These are phyloP conservation scores for cucumber (Cucumis sativus) DNA, from an alignment of 306 rosid species.

Conservation along the genomic window DNA sequence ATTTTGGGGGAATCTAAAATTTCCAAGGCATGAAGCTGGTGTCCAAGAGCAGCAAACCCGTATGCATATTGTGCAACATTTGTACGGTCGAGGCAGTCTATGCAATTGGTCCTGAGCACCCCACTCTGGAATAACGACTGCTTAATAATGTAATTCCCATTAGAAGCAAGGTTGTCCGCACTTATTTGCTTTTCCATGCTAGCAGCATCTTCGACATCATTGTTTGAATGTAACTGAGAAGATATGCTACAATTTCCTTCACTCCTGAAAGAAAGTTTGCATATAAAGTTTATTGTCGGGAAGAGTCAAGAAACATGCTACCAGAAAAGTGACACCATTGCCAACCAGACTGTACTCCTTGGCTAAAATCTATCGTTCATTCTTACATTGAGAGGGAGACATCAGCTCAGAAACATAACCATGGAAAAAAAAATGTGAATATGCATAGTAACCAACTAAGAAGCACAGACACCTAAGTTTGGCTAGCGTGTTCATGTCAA, in stretches of 20 bases:
- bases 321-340: not conserved
- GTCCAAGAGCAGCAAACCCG: slow-evolving; percentile 80
- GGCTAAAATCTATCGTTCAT: not conserved
- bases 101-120: slow-evolving; percentile 89
- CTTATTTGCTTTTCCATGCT: slow-evolving; percentile 14
- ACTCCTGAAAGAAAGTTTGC: slow-evolving; percentile 32
- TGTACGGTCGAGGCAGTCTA: slow-evolving; percentile 95
- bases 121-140: slow-evolving; percentile 50
- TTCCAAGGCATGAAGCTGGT: slow-evolving; percentile 63
- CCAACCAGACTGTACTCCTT: not conserved
- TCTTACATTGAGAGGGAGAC: not conserved
- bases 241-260: slow-evolving; percentile 10
- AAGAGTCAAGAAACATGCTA: not conserved
- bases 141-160: slow-evolving; percentile 29
- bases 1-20: slow-evolving; percentile 32
- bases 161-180: slow-evolving; percentile 24
- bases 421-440: not conserved
- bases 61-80: slow-evolving; percentile 94
- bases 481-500: too few species aligned
- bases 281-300: not conserved
- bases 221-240: slow-evolving; percentile 19
- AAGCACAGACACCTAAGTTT: too few species aligned
- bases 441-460: not conserved
- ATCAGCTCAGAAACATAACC: not conserved
- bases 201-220: slow-evolving; percentile 19